Evolutionary conservation across 805 yeast genomes (phyloP), one percentile per base, ranked within the genome.

Genomic region (Metschnikowia borealis): DNA sequence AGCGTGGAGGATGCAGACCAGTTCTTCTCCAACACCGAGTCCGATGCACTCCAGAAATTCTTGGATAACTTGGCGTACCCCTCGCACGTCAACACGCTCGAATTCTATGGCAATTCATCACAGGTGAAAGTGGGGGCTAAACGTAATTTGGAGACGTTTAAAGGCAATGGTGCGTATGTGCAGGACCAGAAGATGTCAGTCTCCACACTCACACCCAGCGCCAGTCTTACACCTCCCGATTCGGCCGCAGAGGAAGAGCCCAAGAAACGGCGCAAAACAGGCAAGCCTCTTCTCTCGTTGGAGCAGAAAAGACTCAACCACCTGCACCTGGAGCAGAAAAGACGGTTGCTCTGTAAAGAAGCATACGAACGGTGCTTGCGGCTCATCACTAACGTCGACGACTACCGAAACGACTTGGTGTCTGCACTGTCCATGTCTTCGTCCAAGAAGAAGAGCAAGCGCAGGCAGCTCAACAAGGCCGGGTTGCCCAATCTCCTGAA

Each of bases 401-500:
- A 70, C 20, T 73, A 65, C 54, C 62, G 62, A 51, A 65, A 66
- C 40, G 65, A 64, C 39, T 63, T 67, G 38, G 66, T 63, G 32
- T 42, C 57, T 8, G 66, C 65, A 20, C 53, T 58, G 43, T 43
- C 55, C 11, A 44, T 45, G 33, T 21, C 50, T n/a, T 34, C 45
- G 29, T 40, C 55, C n/a, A 60, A 55, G 49, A 64, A 67, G 47
- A 67, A 68, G 55, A 60, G 67, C 14, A 72, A 70, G 54, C 59
- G 76, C 48, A 68, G 69, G 42, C 71, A 70, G 50, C 60, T 71
- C 44, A 70, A 65, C 49, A 73, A 73, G 58, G 75, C 71, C 37
- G 78, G 78, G 8, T 68, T 73, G 56, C 78, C 78, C 18, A 73
- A 73, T 56, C 66, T 73, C 52, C 68, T 73, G 20, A 73, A 73